Percentiles rank a stretch among this genome's conserved stretches.
These are phyloP conservation scores for Streptanthus diversifolius DNA, from an alignment of 345 rosid species.

Conservation along the genomic window DNA sequence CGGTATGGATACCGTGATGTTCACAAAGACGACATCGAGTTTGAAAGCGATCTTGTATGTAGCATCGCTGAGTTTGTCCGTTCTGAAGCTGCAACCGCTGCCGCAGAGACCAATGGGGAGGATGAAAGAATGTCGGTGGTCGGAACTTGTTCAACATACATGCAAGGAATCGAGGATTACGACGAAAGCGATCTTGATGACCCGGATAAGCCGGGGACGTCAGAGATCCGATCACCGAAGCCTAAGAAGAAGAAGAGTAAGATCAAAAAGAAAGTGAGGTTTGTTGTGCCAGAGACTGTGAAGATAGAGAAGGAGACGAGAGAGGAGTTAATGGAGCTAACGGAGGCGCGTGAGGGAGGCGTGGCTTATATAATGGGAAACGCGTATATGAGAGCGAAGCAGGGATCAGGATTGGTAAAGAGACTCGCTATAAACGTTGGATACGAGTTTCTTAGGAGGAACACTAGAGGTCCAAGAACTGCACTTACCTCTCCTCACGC, in stretches of 20 bases:
- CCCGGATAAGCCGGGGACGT: conserved; percentile 47
- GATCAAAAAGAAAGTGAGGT: conserved; percentile 64
- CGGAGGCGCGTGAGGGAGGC: conserved; percentile 87
- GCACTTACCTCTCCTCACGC: conserved; percentile 64
- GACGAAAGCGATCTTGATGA: conserved; percentile 27
- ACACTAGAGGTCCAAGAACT: conserved; percentile 54
- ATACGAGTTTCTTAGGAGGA: conserved; percentile 85
- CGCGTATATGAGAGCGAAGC: conserved; percentile 70
- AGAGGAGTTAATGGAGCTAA: conserved; percentile 68
- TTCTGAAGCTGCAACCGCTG: conserved; percentile 38
- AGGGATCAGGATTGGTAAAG: conserved; percentile 68
- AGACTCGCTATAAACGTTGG: conserved; percentile 63
- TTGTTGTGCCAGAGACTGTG: conserved; percentile 70
- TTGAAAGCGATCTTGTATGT: conserved; percentile 83
- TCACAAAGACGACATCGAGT: conserved; percentile 86
- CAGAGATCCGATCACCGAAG: conserved; percentile 63
- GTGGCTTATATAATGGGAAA: conserved; percentile 87
- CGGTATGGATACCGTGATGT: conserved; percentile 87
- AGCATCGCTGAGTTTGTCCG: conserved; percentile 87
- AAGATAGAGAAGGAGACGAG: conserved; percentile 51
- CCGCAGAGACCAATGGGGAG: conserved; percentile 3
- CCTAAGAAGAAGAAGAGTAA: conserved; percentile 46
- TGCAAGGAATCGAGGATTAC: conserved; percentile 54
- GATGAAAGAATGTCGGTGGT: conserved; percentile 74
- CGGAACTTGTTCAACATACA: conserved; percentile 64